Conservation (phyloP, 2,329 filamentous ascomycete genomes). For the Talaromyces verruculosus region DNA sequence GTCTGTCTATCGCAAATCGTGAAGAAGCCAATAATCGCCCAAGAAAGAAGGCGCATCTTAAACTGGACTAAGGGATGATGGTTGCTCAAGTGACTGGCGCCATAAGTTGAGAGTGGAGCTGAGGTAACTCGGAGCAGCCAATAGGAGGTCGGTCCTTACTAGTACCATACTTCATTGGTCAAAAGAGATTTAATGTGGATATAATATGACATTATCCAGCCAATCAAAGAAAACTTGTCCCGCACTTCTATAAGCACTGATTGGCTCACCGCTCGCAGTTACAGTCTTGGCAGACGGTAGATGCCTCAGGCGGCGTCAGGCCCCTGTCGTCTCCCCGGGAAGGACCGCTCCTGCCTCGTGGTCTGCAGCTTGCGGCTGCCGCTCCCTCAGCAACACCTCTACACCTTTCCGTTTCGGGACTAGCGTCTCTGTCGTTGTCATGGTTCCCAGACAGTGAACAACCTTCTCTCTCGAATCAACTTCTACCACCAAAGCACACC, state of each 20-base stretch:
- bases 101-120: neutral
- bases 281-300: neutral
- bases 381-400: neutral
- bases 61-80: neutral
- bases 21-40: neutral
- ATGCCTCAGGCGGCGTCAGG: slow-evolving; percentile 5
- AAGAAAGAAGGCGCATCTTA: neutral
- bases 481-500: neutral
- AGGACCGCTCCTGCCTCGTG: slow-evolving; percentile 12
- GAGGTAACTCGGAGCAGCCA: neutral
- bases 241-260: neutral
- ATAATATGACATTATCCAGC: neutral
- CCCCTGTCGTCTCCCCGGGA: slow-evolving; percentile 7
- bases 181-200: neutral
- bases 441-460: slow-evolving; percentile 11
- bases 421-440: slow-evolving; percentile 13
- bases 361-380: neutral
- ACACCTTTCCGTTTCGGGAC: neutral
- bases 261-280: slow-evolving; percentile 1
- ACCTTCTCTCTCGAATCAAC: neutral
- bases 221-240: neutral
- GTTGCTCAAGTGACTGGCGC: slow-evolving; percentile 15
- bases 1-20: neutral
- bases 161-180: neutral
- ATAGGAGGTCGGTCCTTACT: neutral